Evolutionary conservation across 2,329 filamentous ascomycete species (phyloP).

Genomic region (Verticillium nubilum): DNA sequence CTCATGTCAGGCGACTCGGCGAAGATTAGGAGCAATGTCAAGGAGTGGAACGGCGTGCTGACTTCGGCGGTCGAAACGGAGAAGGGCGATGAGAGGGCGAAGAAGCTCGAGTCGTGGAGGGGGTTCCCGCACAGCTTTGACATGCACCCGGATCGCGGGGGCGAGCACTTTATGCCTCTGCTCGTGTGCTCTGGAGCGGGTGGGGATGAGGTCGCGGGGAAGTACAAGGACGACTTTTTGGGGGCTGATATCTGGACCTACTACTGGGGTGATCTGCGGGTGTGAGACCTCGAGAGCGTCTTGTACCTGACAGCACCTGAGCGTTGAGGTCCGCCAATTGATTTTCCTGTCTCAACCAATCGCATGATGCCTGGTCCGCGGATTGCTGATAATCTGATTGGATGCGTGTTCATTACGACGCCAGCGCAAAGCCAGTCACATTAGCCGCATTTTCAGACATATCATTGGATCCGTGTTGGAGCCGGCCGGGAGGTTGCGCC

Average conservation of each 20-base stretch:
- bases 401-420: background rate
- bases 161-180: constrained; percentile 56
- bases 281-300: background rate
- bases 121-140: constrained; percentile 39
- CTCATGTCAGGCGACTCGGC: constrained; percentile 21
- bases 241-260: constrained; percentile 49
- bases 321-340: too few relatives aligned
- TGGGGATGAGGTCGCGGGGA: constrained; percentile 33
- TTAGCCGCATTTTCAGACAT: background rate
- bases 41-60: constrained; percentile 41
- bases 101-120: constrained; percentile 40
- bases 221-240: constrained; percentile 42
- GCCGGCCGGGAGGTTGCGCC: background rate
- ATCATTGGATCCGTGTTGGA: background rate
- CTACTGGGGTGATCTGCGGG: constrained; percentile 39
- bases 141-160: constrained; percentile 48
- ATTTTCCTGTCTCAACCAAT: too few relatives aligned
- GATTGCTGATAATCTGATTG: background rate
- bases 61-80: constrained; percentile 30
- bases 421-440: background rate
- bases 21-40: constrained; percentile 15
- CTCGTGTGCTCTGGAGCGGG: constrained; percentile 50
- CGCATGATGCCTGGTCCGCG: background rate
- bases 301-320: too few relatives aligned
- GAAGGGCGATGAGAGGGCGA: constrained; percentile 27